A percentile compares a stretch with the other conserved stretches of the same genome.
phyloP scores from a whole-genome alignment of 331 rosid genomes.

The Telfairia occidentalis region DNA sequence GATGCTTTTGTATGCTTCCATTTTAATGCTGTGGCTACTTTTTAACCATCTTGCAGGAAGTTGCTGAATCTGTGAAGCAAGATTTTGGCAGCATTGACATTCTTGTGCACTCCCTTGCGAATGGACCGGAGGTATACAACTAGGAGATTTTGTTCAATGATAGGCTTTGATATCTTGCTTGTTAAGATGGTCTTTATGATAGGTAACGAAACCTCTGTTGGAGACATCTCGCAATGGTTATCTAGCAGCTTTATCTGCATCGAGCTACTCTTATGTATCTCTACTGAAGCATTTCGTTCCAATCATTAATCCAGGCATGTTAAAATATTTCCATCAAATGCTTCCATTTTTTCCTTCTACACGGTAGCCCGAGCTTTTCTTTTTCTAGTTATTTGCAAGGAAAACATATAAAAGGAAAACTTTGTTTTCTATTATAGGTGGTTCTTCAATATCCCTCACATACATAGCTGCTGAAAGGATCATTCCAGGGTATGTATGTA shows the following conservation, averaged over 20 bases:
- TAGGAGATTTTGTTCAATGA: not conserved
- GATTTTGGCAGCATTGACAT: conserved; percentile 85
- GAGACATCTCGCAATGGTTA: conserved; percentile 94
- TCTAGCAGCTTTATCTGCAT: conserved; percentile 88
- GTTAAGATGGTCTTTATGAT: not conserved
- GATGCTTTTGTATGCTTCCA: not conserved
- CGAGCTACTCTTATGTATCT: conserved; percentile 83
- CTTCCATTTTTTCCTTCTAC: conserved; percentile 1
- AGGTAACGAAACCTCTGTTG: conserved; percentile 71
- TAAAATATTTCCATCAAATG: not conserved
- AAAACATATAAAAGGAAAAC: not conserved
- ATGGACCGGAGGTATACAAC: conserved; percentile 79
- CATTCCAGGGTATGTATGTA: conserved; percentile 64
- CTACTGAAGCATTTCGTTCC: conserved; percentile 78
- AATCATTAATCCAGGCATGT: conserved; percentile 64
- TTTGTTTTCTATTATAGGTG: conserved; percentile 39
- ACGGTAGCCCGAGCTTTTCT: not conserved
- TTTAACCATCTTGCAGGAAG: conserved; percentile 45
- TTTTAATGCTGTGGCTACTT: not conserved
- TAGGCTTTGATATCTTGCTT: not conserved
- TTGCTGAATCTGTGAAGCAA: conserved; percentile 63
- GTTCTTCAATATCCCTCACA: conserved; percentile 77
- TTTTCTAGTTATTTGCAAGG: conserved; percentile 5
- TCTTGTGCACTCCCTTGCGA: conserved; percentile 95
- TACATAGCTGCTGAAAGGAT: conserved; percentile 87